These are phyloP conservation scores for Citrus reticulata DNA, from an alignment of 345 rosid genomes.

Conservation along the genomic window DNA sequence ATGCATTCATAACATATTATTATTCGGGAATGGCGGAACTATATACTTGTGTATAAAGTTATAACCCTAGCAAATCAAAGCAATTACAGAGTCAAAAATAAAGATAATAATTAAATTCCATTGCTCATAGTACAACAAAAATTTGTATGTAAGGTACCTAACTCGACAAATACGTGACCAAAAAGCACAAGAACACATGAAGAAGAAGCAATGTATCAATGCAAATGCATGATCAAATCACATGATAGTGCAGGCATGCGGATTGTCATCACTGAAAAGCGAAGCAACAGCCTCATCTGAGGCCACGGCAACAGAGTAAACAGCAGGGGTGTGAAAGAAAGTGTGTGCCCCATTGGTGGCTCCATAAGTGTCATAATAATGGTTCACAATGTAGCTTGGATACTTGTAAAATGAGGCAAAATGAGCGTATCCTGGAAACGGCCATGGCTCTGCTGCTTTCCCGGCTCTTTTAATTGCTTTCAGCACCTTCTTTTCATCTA, in stretches of 20 bases:
- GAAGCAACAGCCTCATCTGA: conserved; percentile 85
- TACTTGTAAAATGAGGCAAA: conserved; percentile 80
- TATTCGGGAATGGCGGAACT: too few species aligned
- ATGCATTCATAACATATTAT: too few species aligned
- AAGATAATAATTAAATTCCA: not conserved
- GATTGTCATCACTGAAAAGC: conserved; percentile 85
- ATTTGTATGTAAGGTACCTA: not conserved
- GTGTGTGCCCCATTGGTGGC: conserved; percentile 45
- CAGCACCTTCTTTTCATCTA: conserved; percentile 68
- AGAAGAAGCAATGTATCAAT: too few species aligned
- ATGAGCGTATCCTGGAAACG: conserved; percentile 71
- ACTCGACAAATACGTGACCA: not conserved
- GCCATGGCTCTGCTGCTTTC: conserved; percentile 94
- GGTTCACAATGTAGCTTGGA: conserved; percentile 68
- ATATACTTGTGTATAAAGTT: not conserved
- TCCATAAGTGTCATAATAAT: conserved; percentile 60
- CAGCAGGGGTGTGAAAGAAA: conserved; percentile 77
- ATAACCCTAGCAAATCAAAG: not conserved
- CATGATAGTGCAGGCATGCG: conserved; percentile 67
- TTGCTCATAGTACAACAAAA: not conserved
- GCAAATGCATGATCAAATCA: too few species aligned
- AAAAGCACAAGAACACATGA: not conserved
- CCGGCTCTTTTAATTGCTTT: conserved; percentile 69
- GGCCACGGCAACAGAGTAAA: conserved; percentile 76
- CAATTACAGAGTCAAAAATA: not conserved